These are phyloP conservation scores for Orbilia javanica DNA, from an alignment of 2,329 filamentous ascomycete genomes.

Conservation along the genomic window DNA sequence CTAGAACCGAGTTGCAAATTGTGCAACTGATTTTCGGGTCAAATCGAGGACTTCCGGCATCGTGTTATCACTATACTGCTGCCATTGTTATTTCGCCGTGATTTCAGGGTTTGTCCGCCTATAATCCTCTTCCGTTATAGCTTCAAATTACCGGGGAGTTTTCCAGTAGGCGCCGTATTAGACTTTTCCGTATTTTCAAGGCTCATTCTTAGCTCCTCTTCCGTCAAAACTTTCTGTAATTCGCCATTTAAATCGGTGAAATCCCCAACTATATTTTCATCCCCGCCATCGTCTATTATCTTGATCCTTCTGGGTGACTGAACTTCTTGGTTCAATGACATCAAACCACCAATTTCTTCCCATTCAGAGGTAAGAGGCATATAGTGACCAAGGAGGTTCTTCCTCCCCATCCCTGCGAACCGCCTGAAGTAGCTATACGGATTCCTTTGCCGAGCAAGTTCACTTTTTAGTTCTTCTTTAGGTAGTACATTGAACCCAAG, in stretches of 20 bases:
- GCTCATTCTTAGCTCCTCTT: not conserved
- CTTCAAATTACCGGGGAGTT: no score
- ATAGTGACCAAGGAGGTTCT: not conserved
- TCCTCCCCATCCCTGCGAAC: constrained; percentile 25
- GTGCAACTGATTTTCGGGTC: no score
- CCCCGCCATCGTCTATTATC: not conserved
- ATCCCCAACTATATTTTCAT: not conserved
- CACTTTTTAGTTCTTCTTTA: not conserved
- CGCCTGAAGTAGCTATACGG: not conserved
- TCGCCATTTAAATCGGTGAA: not conserved
- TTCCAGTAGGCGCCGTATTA: no score
- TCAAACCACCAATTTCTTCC: constrained; percentile 19
- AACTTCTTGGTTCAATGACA: constrained; percentile 14
- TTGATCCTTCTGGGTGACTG: constrained; percentile 13
- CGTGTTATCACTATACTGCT: no score
- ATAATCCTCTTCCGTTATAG: no score
- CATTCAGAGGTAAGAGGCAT: constrained; percentile 21
- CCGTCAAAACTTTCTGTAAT: not conserved
- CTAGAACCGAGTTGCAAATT: no score
- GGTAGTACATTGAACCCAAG: not conserved
- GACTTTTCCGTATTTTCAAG: not conserved
- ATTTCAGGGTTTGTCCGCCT: no score
- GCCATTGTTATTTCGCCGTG: no score
- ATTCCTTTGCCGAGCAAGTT: not conserved
- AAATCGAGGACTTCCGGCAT: no score